Evolutionary conservation across 1,284 basidiomycete species (phyloP), one percentile per base, ranked within the genome.

Genomic region (Xanthoconium separans): DNA sequence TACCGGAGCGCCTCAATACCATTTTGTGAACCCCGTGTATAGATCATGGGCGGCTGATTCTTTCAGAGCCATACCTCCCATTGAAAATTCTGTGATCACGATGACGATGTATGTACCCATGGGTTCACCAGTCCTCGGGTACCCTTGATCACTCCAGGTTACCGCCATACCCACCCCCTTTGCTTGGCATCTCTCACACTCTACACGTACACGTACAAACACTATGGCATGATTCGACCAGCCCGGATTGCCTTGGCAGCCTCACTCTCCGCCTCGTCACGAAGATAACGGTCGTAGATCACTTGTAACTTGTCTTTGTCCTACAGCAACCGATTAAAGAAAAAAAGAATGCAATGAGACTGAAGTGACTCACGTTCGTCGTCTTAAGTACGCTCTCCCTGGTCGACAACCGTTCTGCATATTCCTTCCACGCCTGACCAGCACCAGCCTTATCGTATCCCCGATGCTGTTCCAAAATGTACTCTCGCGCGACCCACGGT

Each of bases 181-280:
- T 13, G 34, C 57, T 59, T 55, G 56, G 50, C 34, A 18, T 15
- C 18, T 33, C 36, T 37, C 34, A 34, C 34, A 30, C n/a, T n/a
- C n/a, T n/a, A n/a, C n/a, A n/a, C n/a, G n/a, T n/a, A n/a, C n/a
- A n/a, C n/a, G n/a, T n/a, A n/a, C n/a, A n/a, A n/a, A n/a, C n/a
- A n/a, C n/a, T 47, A 83, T 55, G 81, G 79, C 61, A 82, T 72
- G 5, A 59, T 61, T 54, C 71, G 70, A 12, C 81, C 81, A 22
- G 70, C 75, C 50, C 82, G 73, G 20, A 76, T 80, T 0, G 82
- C 83, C 61, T 82, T 83, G 2, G 84, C 84, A 22, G 75, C 78
- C 59, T 82, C 81, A 59, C 81, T 82, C 69, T 83, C 78, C 10
- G 83, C 81, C 58, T 82, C 80, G 58, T 85, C 76, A 12, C 75